These are phyloP conservation scores for Iris macrosiphon DNA, from an alignment of 106 monocot genomes.

Conservation along the genomic window DNA sequence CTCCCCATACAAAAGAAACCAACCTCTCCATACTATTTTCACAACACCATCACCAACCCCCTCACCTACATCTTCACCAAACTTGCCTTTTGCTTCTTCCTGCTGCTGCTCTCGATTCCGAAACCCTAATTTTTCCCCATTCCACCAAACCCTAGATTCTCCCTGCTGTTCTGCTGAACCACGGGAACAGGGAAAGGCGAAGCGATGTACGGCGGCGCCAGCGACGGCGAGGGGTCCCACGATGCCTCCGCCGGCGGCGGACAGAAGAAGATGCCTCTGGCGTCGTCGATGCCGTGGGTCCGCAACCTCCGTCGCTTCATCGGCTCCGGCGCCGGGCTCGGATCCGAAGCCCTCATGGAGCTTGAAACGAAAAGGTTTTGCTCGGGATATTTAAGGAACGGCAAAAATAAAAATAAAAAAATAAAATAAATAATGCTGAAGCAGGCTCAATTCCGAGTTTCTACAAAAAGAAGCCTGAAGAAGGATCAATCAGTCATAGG, in stretches of 20 bases:
- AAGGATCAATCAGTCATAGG: constrained; percentile 96
- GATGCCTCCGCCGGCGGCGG: constrained; percentile 29
- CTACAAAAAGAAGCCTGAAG: constrained; percentile 99
- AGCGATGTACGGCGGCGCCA: constrained; percentile 70
- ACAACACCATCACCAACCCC: too few species aligned
- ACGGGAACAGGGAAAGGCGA: too few species aligned
- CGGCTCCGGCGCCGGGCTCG: constrained; percentile 84
- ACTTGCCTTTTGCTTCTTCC: too few species aligned
- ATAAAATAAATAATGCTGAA: constrained; percentile 90
- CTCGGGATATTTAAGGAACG: constrained; percentile 97
- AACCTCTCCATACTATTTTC: too few species aligned
- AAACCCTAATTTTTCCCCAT: too few species aligned
- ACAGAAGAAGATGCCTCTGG: constrained; percentile 72
- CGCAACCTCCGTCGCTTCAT: constrained; percentile 88
- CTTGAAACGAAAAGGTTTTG: constrained; percentile 94
- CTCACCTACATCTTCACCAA: too few species aligned
- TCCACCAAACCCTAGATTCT: too few species aligned
- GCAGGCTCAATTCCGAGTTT: constrained; percentile 87
- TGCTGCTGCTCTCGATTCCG: too few species aligned
- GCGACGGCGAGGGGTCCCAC: constrained; percentile 45
- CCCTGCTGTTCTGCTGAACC: too few species aligned
- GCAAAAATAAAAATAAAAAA: constrained; percentile 76
- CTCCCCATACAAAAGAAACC: too few species aligned
- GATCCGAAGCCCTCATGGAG: constrained; percentile 97
- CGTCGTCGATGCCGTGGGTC: constrained; percentile 93